Evolutionary conservation across 2,329 filamentous ascomycete genomes (phyloP).

Genomic region (Claviceps sp.): DNA sequence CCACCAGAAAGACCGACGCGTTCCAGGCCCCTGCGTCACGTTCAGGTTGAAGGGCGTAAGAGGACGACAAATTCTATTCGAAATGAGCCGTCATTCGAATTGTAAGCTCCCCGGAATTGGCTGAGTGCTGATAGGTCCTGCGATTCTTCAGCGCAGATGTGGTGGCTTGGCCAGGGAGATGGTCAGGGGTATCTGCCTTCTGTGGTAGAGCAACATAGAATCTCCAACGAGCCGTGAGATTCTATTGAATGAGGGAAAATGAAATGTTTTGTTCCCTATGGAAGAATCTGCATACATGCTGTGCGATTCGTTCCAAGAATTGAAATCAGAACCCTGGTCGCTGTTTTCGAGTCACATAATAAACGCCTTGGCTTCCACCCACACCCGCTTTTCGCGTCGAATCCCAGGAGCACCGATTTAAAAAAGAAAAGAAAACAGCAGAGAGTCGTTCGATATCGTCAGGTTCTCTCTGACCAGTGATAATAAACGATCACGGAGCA

Average conservation of each 20-base stretch:
- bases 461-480: not conserved
- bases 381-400: not conserved
- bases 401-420: not conserved
- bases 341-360: not conserved
- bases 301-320: not conserved
- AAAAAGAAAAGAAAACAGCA: not conserved
- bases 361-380: not conserved
- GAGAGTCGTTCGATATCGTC: not conserved
- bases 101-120: not conserved
- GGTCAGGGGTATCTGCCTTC: not conserved
- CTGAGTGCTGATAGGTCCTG: not conserved
- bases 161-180: not conserved
- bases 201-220: not conserved
- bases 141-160: not conserved
- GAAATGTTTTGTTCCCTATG: not conserved
- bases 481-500: not conserved
- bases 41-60: not conserved
- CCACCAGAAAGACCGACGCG: not conserved
- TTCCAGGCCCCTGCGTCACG: not conserved
- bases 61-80: no score
- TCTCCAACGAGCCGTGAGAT: not conserved
- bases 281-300: not conserved
- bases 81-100: not conserved
- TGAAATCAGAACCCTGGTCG: not conserved
- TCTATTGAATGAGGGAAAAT: not conserved